Conservation (phyloP, 2,329 filamentous ascomycete genomes). For the Lecanicillium sp. region DNA sequence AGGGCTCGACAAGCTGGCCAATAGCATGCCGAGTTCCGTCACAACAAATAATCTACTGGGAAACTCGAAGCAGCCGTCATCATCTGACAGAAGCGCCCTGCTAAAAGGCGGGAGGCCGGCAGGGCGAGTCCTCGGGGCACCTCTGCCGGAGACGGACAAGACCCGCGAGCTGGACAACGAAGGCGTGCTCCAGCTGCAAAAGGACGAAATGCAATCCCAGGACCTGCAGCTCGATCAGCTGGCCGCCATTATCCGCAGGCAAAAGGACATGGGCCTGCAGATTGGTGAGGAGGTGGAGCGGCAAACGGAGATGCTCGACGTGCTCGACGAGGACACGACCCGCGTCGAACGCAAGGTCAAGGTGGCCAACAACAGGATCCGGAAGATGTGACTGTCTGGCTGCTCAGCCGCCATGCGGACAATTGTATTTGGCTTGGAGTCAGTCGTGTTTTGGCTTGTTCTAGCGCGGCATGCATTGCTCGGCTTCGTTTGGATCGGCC, state of each 20-base stretch:
- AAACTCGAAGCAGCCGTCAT: conserved; percentile 40
- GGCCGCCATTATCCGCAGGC: conserved; percentile 59
- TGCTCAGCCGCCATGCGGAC: conserved; percentile 15
- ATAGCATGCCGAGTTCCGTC: conserved; percentile 35
- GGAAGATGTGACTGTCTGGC: conserved; percentile 48
- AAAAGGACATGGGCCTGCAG: conserved; percentile 70
- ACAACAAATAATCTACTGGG: conserved; percentile 24
- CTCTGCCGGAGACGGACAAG: conserved; percentile 65
- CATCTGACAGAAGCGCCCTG: conserved; percentile 42
- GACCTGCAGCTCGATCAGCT: conserved; percentile 65
- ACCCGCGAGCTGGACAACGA: conserved; percentile 71
- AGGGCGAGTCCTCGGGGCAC: conserved; percentile 64
- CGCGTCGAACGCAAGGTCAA: conserved; percentile 60
- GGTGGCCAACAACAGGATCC: conserved; percentile 65
- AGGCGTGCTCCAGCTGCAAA: conserved; percentile 66
- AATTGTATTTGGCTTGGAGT: conserved; percentile 19
- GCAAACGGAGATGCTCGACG: conserved; percentile 63
- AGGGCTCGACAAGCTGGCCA: conserved; percentile 64
- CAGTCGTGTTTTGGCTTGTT: conserved; percentile 24
- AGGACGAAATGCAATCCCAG: conserved; percentile 66
- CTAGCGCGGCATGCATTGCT: conserved; percentile 14
- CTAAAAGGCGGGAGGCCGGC: conserved; percentile 31
- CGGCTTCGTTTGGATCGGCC: conserved; percentile 10
- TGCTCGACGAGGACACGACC: conserved; percentile 59
- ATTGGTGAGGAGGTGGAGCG: conserved; percentile 67